Evolutionary conservation across 805 yeast species (phyloP).

Genomic region (Metschnikowia kunwiensis): DNA sequence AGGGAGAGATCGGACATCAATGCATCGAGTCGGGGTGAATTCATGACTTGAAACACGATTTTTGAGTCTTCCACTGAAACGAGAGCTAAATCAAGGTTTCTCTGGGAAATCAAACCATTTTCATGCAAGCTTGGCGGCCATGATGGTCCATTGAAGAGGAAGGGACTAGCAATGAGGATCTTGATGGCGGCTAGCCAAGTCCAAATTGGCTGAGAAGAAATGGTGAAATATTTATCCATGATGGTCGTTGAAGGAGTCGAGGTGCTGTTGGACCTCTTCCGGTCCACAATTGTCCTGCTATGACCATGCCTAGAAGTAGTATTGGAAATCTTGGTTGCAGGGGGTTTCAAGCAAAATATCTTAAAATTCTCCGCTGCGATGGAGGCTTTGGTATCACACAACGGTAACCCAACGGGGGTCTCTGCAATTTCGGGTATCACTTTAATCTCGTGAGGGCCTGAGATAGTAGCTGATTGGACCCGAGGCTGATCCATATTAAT

Average conservation of each 20-base stretch:
- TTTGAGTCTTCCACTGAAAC: conserved; percentile 30
- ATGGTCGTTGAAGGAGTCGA: conserved; percentile 19
- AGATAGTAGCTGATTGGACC: background rate
- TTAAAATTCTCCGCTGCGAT: conserved; percentile 27
- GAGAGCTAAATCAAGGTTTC: conserved; percentile 18
- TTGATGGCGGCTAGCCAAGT: conserved; percentile 40
- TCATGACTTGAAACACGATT: conserved; percentile 27
- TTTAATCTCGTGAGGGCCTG: conserved; percentile 7
- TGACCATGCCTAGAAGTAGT: conserved; percentile 14
- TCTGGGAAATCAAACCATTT: background rate
- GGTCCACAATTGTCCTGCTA: conserved; percentile 19
- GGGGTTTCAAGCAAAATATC: conserved; percentile 26
- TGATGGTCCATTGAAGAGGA: conserved; percentile 30
- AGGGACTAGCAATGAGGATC: conserved; percentile 27
- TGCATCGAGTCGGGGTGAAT: conserved; percentile 9
- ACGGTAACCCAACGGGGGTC: background rate
- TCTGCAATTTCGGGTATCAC: conserved; percentile 5
- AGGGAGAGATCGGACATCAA: conserved; percentile 16
- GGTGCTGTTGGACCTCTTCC: conserved; percentile 16
- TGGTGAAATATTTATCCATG: conserved; percentile 19
- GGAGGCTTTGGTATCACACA: conserved; percentile 8
- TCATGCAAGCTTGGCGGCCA: background rate
- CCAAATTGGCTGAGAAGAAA: conserved; percentile 41
- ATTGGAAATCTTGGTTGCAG: conserved; percentile 18
- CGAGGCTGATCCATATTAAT: conserved; percentile 16